Evolutionary conservation across 768 basidiomycete species (phyloP).

Genomic region (Galerina sulciceps): DNA sequence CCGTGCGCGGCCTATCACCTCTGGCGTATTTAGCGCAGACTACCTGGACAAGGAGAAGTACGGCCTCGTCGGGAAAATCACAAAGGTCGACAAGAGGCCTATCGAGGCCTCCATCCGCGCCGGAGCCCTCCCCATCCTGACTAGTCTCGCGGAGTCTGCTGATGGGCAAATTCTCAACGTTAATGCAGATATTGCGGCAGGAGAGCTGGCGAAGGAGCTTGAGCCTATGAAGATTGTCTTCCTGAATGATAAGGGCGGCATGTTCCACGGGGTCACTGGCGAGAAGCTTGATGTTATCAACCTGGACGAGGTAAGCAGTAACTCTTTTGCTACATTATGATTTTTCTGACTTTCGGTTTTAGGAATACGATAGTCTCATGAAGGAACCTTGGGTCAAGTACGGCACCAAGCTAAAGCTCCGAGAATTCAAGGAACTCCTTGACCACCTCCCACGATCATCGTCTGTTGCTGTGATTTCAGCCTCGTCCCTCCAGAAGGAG

Average conservation of each 20-base stretch:
- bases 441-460: conserved; percentile 98
- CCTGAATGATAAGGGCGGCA: conserved; percentile 96
- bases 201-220: conserved; percentile 95
- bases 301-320: conserved; percentile 79
- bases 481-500: conserved; percentile 92
- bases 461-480: conserved; percentile 97
- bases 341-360: conserved; percentile 7
- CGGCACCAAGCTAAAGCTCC: conserved; percentile 97
- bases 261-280: conserved; percentile 97
- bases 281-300: conserved; percentile 97
- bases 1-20: conserved; percentile 96
- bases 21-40: conserved; percentile 96
- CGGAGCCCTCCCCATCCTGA: conserved; percentile 94
- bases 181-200: conserved; percentile 98
- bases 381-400: conserved; percentile 99
- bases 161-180: conserved; percentile 99
- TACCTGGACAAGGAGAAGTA: conserved; percentile 96
- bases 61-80: conserved; percentile 94
- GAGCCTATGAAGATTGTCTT: conserved; percentile 99
- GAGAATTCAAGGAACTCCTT: conserved; percentile 98
- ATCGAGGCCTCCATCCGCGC: conserved; percentile 96
- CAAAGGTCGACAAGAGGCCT: conserved; percentile 92
- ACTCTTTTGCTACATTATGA: neutral
- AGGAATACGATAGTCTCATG: conserved; percentile 97
- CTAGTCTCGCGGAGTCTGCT: conserved; percentile 89